Evolutionary conservation across 2,329 filamentous ascomycete genomes (phyloP).

Genomic region (Paracorniculantispora psalliotae): DNA sequence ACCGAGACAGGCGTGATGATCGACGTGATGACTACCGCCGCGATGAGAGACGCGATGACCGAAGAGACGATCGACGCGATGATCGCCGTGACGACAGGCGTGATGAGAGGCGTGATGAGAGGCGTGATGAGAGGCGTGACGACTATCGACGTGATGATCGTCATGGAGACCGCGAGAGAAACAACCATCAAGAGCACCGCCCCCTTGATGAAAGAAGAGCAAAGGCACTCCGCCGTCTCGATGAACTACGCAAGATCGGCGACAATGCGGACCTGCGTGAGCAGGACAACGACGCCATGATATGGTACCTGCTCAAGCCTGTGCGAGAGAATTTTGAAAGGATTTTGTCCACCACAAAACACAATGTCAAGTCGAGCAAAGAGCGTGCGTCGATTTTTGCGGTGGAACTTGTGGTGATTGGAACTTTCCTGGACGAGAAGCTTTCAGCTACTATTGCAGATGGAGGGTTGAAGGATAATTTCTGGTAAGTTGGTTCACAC

Average conservation of each 20-base stretch:
- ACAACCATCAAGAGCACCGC: constrained; percentile 23
- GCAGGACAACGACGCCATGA: constrained; percentile 41
- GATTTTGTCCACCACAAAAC: constrained; percentile 57
- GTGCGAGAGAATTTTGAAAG: constrained; percentile 56
- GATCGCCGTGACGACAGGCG: constrained; percentile 6
- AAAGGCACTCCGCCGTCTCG: constrained; percentile 36
- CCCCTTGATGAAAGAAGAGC: constrained; percentile 37
- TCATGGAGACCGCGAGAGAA: constrained; percentile 19
- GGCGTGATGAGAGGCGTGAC: constrained; percentile 15
- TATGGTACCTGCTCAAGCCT: constrained; percentile 50
- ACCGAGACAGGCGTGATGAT: constrained; percentile 21
- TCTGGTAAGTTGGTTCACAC: constrained; percentile 39
- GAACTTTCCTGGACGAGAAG: constrained; percentile 53
- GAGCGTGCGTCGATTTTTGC: constrained; percentile 58
- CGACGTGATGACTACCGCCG: constrained; percentile 15
- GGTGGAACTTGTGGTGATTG: constrained; percentile 55
- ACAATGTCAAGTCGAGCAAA: constrained; percentile 57
- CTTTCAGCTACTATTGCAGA: constrained; percentile 37
- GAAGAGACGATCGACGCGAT: constrained; percentile 18
- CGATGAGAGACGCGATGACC: constrained; percentile 14
- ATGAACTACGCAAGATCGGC: constrained; percentile 40
- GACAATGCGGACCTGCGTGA: constrained; percentile 47
- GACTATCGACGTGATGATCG: constrained; percentile 13
- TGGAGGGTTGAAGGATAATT: constrained; percentile 41
- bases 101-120: constrained; percentile 4